Percentiles rank a stretch among this genome's conserved stretches.
These are phyloP conservation scores for Apiospora malaysiana DNA, from an alignment of 2,329 filamentous ascomycete genomes.

Conservation along the genomic window DNA sequence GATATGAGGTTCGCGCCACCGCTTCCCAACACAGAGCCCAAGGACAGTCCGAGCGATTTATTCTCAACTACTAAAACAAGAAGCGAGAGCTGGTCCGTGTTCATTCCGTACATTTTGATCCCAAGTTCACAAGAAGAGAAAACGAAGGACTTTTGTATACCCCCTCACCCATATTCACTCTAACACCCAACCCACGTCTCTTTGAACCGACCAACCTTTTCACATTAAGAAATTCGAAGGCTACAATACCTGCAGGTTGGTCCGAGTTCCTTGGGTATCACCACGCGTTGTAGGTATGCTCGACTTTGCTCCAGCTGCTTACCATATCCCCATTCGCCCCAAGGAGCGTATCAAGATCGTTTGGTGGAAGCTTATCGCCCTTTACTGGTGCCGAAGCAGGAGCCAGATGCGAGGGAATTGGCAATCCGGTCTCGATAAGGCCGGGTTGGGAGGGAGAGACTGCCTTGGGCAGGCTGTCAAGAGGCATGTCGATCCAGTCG, in stretches of 20 bases:
- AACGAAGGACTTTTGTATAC: neutral
- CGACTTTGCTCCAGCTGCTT: constrained; percentile 10
- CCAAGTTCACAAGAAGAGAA: neutral
- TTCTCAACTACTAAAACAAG: neutral
- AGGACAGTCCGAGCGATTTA: neutral
- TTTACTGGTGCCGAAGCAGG: neutral
- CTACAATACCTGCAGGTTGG: neutral
- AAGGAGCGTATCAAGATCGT: neutral
- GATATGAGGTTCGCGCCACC: neutral
- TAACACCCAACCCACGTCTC: neutral
- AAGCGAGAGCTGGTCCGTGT: neutral
- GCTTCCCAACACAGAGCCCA: neutral
- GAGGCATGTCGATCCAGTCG: neutral
- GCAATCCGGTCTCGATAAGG: neutral
- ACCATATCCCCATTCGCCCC: neutral
- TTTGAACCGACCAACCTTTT: neutral
- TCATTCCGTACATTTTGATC: neutral
- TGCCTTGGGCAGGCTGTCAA: neutral
- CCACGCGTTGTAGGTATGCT: neutral
- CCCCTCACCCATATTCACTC: neutral
- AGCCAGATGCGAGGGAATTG: neutral
- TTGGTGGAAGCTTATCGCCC: neutral
- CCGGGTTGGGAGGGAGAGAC: neutral
- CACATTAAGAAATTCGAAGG: neutral
- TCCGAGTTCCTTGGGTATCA: neutral